Percentiles rank a stretch among this genome's conserved stretches.
phyloP scores from a whole-genome alignment of 2,329 filamentous ascomycete genomes.

The Monosporascus sp. region DNA sequence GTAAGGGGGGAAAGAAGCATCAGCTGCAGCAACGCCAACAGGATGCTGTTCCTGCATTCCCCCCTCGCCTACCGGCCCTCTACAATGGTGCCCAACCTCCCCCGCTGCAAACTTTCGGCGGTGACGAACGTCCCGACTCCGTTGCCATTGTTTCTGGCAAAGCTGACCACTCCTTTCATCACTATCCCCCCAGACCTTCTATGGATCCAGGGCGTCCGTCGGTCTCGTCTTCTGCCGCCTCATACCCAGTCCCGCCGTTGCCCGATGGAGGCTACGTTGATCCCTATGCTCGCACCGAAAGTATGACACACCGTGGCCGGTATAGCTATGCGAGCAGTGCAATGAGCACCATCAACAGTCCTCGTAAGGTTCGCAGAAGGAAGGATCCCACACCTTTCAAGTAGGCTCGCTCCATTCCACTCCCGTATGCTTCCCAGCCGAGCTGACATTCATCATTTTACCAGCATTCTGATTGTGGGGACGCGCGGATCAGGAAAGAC shows the following conservation, averaged over 20 bases:
- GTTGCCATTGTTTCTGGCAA: slow-evolving; percentile 27
- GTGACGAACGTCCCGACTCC: slow-evolving; percentile 27
- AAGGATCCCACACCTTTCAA: slow-evolving; percentile 99
- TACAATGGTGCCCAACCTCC: slow-evolving; percentile 33
- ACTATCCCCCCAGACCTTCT: slow-evolving; percentile 39
- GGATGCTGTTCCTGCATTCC: slow-evolving; percentile 49
- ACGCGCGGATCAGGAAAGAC: slow-evolving; percentile 88
- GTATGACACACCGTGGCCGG: slow-evolving; percentile 93
- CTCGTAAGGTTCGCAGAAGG: slow-evolving; percentile 82
- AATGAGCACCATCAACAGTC: slow-evolving; percentile 87
- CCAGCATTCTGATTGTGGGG: slow-evolving; percentile 83
- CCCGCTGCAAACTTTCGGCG: slow-evolving; percentile 30
- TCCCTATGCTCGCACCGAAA: slow-evolving; percentile 78
- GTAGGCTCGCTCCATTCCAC: slow-evolving; percentile 51
- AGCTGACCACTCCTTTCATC: slow-evolving; percentile 28
- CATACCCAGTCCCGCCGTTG: slow-evolving; percentile 54
- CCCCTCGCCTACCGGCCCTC: slow-evolving; percentile 51
- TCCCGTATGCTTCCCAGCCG: neutral
- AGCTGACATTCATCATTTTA: slow-evolving; percentile 11
- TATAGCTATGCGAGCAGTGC: slow-evolving; percentile 95
- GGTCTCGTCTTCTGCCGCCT: slow-evolving; percentile 40
- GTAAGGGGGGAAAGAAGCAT: slow-evolving; percentile 45
- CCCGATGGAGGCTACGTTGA: slow-evolving; percentile 61
- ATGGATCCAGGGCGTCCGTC: slow-evolving; percentile 46
- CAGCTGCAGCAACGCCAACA: slow-evolving; percentile 48